Percentiles rank a stretch among this genome's conserved stretches.
Conservation (phyloP, 176 grass and related monocot genomes). For the Carex cristatella region DNA sequence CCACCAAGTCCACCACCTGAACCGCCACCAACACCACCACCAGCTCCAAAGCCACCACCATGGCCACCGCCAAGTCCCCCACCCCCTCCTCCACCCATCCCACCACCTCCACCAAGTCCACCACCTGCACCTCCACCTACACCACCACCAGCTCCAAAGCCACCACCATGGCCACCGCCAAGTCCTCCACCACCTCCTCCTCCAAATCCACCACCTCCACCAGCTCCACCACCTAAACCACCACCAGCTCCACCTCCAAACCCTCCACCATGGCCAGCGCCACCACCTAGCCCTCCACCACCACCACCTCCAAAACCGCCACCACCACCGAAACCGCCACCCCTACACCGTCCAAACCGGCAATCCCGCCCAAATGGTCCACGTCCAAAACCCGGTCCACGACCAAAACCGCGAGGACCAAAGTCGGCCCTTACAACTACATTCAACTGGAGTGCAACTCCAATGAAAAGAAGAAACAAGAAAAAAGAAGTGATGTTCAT, state of each 20-base stretch:
- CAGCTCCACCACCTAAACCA: background rate
- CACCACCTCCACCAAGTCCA: background rate
- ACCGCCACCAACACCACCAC: conserved; percentile 10
- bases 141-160: conserved; percentile 3
- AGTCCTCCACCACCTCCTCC: conserved; percentile 1
- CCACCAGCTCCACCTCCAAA: conserved; percentile 12
- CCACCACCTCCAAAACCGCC: background rate
- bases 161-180: background rate
- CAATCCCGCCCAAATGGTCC: background rate
- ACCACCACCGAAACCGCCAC: background rate
- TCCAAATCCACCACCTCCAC: conserved; percentile 1
- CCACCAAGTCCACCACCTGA: background rate
- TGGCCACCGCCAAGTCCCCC: background rate
- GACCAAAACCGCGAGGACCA: background rate
- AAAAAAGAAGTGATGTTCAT: conserved; percentile 4
- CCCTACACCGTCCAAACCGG: conserved; percentile 6
- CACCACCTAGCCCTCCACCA: conserved; percentile 1
- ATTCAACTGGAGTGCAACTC: conserved; percentile 8
- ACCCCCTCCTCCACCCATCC: background rate
- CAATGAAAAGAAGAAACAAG: conserved; percentile 13
- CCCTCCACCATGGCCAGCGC: background rate
- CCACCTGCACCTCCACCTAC: conserved; percentile 11
- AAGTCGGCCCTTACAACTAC: background rate
- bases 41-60: background rate
- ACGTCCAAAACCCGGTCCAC: background rate